Evolutionary conservation across 306 rosid species (phyloP).

Genomic region (Parietaria judaica): DNA sequence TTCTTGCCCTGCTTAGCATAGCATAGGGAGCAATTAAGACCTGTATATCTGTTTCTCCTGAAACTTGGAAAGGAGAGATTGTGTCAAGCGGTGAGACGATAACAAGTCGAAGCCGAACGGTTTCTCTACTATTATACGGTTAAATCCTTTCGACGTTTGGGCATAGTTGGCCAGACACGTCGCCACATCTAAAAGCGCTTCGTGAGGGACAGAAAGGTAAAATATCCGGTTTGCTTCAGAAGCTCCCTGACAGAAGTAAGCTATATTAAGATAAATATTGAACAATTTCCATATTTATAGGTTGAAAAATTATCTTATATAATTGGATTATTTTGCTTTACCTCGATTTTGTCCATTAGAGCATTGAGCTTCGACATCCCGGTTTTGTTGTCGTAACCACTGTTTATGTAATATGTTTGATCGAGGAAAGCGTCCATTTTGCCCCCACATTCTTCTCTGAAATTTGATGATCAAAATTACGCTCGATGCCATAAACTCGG

Average conservation of each 20-base stretch:
- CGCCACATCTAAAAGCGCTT: slow-evolving; percentile 77
- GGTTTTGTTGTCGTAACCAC: slow-evolving; percentile 56
- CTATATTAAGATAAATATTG: slow-evolving; percentile 37
- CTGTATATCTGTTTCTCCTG: slow-evolving; percentile 85
- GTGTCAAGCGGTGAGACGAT: slow-evolving; percentile 66
- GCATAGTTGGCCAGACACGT: slow-evolving; percentile 58
- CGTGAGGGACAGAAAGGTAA: slow-evolving; percentile 93
- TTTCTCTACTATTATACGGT: slow-evolving; percentile 82
- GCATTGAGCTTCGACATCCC: slow-evolving; percentile 72
- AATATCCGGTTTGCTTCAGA: slow-evolving; percentile 77
- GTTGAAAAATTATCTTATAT: not conserved
- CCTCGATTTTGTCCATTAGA: slow-evolving; percentile 82
- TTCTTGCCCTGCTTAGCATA: not conserved
- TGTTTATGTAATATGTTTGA: slow-evolving; percentile 67
- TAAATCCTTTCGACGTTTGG: slow-evolving; percentile 85
- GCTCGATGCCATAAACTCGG: too few species aligned
- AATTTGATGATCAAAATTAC: slow-evolving; percentile 16
- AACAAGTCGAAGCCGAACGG: slow-evolving; percentile 76
- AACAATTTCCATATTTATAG: slow-evolving; percentile 20
- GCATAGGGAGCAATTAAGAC: slow-evolving; percentile 23
- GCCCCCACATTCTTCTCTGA: slow-evolving; percentile 71
- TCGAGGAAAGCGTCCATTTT: slow-evolving; percentile 62
- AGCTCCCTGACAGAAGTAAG: slow-evolving; percentile 54
- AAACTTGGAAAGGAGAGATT: slow-evolving; percentile 73
- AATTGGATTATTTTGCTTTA: slow-evolving; percentile 17